Percentiles rank a stretch among this genome's conserved stretches.
Conservation (phyloP, 1,284 basidiomycete species). For the Ustilago cynodontis region DNA sequence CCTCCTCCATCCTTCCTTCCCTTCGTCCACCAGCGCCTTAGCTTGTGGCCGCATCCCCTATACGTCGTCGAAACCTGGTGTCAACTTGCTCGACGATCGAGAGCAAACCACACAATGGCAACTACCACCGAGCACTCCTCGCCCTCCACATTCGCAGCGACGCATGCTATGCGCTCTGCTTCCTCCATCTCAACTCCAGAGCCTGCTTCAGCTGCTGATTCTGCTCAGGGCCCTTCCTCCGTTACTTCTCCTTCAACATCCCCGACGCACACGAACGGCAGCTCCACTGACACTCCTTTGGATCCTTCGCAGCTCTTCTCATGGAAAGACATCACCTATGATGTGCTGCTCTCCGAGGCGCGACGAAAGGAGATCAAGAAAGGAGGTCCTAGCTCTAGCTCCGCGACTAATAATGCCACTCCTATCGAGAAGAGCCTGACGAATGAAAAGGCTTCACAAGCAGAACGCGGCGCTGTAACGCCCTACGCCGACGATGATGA, state of each 20-base stretch:
- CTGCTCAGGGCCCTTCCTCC: background rate
- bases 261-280: background rate
- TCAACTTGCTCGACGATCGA: background rate
- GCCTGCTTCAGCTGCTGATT: conserved; percentile 1
- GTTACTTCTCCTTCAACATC: background rate
- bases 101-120: background rate
- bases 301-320: conserved; percentile 23
- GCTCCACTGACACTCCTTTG: conserved; percentile 1
- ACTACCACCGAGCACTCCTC: conserved; percentile 5
- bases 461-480: conserved; percentile 23
- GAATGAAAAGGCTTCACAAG: conserved; percentile 12
- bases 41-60: background rate
- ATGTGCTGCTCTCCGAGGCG: conserved; percentile 53
- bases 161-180: conserved; percentile 23
- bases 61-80: background rate
- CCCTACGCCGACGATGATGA: conserved; percentile 9
- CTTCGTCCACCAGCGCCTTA: background rate
- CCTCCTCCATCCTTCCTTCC: background rate
- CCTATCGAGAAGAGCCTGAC: conserved; percentile 4
- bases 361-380: conserved; percentile 49
- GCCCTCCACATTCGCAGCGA: conserved; percentile 14
- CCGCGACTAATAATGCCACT: background rate
- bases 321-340: conserved; percentile 57
- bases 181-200: conserved; percentile 22
- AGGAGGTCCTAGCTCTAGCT: background rate